Evolutionary conservation across 1,139 yeast species (phyloP), one percentile per base, ranked within the genome.

Genomic region (Saccharomycopsis phalli): DNA sequence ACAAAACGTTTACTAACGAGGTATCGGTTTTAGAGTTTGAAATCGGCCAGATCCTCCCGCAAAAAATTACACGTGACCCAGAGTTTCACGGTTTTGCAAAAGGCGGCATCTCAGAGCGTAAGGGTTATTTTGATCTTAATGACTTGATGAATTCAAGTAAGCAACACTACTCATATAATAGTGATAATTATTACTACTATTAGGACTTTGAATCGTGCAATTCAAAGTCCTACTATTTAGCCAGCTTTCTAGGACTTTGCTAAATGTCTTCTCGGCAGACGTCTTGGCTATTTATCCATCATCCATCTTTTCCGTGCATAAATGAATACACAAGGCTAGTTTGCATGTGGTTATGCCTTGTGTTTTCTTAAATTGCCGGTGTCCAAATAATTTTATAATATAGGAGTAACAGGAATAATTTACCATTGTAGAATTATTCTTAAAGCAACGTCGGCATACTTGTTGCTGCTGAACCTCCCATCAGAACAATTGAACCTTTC

Each of bases 331-430:
- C 6, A 6, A 22, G 31, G 11, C 10, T 8, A 10, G 19, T 7
- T 11, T 11, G 31, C 11, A 11, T 11, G 31, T 14, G 10, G 31
- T 8, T 7, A 7, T 11, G 31, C 11, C 7, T 17, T 7, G 31
- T 64, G 18, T 63, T 78, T 20, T 76, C 77, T 22, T 58, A 75
- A 26, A 58, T 69, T 34, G 77, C 76, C n/a, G 74, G 80, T 80
- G 62, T 62, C 43, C 77, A 71, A 46, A 61, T 67, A 23, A 55
- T 65, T 20, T 61, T 72, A 47, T 79, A 70, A n/a, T n/a, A n/a
- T n/a, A n/a, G n/a, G n/a, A n/a, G n/a, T n/a, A n/a, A n/a, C n/a
- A n/a, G n/a, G n/a, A n/a, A n/a, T n/a, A n/a, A n/a, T n/a, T n/a
- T n/a, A n/a, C n/a, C n/a, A n/a, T n/a, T n/a, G n/a, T n/a, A n/a